Evolutionary conservation across 108 stramenopile species (phyloP).

Genomic region (Cyclotella kingstonii): DNA sequence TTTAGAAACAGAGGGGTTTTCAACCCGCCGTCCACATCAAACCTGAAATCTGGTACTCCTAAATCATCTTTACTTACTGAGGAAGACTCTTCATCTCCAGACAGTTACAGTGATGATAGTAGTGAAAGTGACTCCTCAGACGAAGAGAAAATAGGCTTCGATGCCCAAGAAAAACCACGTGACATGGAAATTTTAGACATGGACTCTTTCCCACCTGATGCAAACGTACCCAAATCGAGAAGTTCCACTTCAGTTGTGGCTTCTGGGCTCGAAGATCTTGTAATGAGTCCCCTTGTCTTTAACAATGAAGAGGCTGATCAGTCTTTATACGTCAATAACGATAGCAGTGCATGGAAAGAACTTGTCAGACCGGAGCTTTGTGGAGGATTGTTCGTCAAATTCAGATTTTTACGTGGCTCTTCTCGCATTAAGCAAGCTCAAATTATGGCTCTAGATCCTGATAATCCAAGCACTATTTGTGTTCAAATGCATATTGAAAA

Average conservation of each 20-base stretch:
- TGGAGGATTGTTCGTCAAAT: slow-evolving; percentile 63
- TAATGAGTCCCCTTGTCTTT: slow-evolving; percentile 73
- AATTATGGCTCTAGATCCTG: slow-evolving; percentile 54
- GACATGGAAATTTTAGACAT: slow-evolving; percentile 27
- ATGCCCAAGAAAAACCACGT: slow-evolving; percentile 4
- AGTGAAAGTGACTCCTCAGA: slow-evolving; percentile 23
- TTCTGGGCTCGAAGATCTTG: slow-evolving; percentile 71
- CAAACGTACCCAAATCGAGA: slow-evolving; percentile 11
- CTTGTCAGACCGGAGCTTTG: slow-evolving; percentile 72
- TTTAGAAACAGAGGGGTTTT: slow-evolving; percentile 11
- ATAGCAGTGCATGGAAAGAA: slow-evolving; percentile 62
- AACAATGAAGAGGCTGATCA: slow-evolving; percentile 27
- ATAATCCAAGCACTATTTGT: slow-evolving; percentile 55
- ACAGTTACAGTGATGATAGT: slow-evolving; percentile 46
- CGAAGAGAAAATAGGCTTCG: background rate
- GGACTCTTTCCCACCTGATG: slow-evolving; percentile 1
- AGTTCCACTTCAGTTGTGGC: slow-evolving; percentile 20
- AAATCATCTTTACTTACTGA: slow-evolving; percentile 19
- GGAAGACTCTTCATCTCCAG: slow-evolving; percentile 27
- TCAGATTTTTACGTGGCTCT: slow-evolving; percentile 63
- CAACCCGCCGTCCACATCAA: slow-evolving; percentile 4
- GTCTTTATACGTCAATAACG: slow-evolving; percentile 22
- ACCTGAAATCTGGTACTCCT: slow-evolving; percentile 5
- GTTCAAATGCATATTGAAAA: slow-evolving; percentile 73
- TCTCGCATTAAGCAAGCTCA: slow-evolving; percentile 46